Evolutionary conservation across 176 grass and related monocot species (phyloP).

Genomic region (barley (Hordeum vulgare)): DNA sequence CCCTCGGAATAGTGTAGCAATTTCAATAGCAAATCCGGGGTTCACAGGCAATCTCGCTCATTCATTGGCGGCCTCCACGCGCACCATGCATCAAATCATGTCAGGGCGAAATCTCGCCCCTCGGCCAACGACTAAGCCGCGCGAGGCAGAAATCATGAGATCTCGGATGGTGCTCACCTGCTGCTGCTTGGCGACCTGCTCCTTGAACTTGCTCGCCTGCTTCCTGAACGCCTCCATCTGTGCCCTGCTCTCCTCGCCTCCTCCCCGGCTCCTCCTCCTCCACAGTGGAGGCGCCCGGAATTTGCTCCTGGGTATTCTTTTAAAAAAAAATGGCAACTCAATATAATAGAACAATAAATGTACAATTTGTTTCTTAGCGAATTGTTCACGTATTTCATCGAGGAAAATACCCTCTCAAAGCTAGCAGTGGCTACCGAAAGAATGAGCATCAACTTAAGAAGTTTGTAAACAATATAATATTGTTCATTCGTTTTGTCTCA

Average conservation of each 20-base stretch:
- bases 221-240: slow-evolving; percentile 89
- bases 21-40: background rate
- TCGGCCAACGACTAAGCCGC: background rate
- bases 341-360: too few species aligned
- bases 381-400: too few species aligned
- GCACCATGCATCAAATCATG: background rate
- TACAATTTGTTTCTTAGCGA: too few species aligned
- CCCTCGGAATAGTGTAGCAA: too few species aligned
- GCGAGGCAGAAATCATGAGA: background rate
- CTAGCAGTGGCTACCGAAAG: too few species aligned
- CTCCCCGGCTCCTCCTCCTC: background rate
- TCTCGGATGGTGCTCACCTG: slow-evolving; percentile 42
- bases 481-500: too few species aligned
- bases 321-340: too few species aligned
- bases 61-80: background rate
- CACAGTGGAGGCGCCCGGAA: too few species aligned
- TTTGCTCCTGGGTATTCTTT: too few species aligned
- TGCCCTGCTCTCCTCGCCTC: background rate
- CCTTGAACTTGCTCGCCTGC: slow-evolving; percentile 85
- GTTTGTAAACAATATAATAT: too few species aligned
- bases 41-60: background rate
- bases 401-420: too few species aligned
- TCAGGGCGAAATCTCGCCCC: background rate
- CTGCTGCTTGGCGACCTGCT: slow-evolving; percentile 96
- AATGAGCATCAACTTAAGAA: too few species aligned